Conservation (phyloP, 805 yeast genomes). For the Kuraishia piskuri region DNA sequence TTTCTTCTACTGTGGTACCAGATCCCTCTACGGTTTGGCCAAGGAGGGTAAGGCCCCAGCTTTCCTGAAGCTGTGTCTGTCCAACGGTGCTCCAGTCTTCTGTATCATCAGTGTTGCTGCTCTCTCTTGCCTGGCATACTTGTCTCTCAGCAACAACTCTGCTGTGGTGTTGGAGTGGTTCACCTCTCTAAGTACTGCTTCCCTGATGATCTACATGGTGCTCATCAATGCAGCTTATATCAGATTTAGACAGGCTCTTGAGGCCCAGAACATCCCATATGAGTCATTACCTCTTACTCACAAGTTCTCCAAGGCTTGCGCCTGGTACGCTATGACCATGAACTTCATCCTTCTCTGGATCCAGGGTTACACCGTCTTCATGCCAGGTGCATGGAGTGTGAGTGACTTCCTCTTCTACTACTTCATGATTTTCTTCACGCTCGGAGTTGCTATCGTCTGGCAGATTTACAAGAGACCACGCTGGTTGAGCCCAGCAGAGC, state of each 20-base stretch:
- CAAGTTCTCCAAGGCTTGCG: background rate
- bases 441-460: constrained; percentile 41
- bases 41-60: constrained; percentile 56
- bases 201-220: constrained; percentile 62
- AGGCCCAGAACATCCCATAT: constrained; percentile 40
- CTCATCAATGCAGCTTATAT: constrained; percentile 42
- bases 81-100: constrained; percentile 49
- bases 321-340: constrained; percentile 32
- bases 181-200: constrained; percentile 54
- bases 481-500: constrained; percentile 34
- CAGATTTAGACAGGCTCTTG: constrained; percentile 58
- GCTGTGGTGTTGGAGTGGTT: constrained; percentile 55
- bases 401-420: constrained; percentile 61
- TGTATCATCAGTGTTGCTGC: constrained; percentile 31
- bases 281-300: constrained; percentile 24
- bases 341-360: constrained; percentile 45
- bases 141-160: constrained; percentile 46
- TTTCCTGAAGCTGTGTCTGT: constrained; percentile 36
- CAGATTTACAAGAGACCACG: constrained; percentile 42
- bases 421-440: constrained; percentile 56
- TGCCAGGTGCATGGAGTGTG: constrained; percentile 44
- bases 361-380: constrained; percentile 64
- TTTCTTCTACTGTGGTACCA: constrained; percentile 42
- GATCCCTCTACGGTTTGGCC: constrained; percentile 46
- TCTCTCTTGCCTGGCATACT: constrained; percentile 39